These are phyloP conservation scores for Chernovozyma aurita DNA, from an alignment of 1,139 yeast species.

Conservation along the genomic window DNA sequence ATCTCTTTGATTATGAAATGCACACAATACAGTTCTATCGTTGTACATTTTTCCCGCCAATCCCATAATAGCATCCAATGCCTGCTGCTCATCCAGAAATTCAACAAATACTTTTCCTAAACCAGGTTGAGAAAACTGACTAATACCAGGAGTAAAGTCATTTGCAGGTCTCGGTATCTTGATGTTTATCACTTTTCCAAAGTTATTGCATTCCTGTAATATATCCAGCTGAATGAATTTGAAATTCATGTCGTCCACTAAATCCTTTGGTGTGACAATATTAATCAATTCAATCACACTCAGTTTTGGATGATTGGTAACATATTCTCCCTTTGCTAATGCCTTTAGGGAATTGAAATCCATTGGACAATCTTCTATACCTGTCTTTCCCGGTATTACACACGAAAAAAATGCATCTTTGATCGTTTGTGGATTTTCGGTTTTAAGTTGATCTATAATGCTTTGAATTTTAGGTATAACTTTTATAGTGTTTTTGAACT, in stretches of 20 bases:
- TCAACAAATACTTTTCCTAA: conserved; percentile 72
- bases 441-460: conserved; percentile 13
- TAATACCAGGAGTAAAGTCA: conserved; percentile 41
- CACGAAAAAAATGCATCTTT: conserved; percentile 31
- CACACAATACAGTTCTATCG: conserved; percentile 66
- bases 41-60: conserved; percentile 66
- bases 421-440: conserved; percentile 14
- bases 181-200: conserved; percentile 51
- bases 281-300: conserved; percentile 64
- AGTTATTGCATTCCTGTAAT: conserved; percentile 43
- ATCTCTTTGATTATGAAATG: conserved; percentile 59
- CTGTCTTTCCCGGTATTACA: conserved; percentile 23
- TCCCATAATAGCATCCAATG: conserved; percentile 56
- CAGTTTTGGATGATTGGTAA: conserved; percentile 39
- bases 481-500: conserved; percentile 8
- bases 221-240: conserved; percentile 53
- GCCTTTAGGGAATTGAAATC: conserved; percentile 28
- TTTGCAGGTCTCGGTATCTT: conserved; percentile 65
- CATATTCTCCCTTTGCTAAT: conserved; percentile 33
- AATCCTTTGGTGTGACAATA: conserved; percentile 59
- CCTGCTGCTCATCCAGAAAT: conserved; percentile 49
- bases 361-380: conserved; percentile 33
- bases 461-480: conserved; percentile 15
- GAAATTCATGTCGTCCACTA: conserved; percentile 47
- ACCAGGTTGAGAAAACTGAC: conserved; percentile 49